A percentile compares a stretch with the other conserved stretches of the same genome.
These are phyloP conservation scores for Stipa capillata DNA, from an alignment of 176 grass and related monocot species.

Conservation along the genomic window DNA sequence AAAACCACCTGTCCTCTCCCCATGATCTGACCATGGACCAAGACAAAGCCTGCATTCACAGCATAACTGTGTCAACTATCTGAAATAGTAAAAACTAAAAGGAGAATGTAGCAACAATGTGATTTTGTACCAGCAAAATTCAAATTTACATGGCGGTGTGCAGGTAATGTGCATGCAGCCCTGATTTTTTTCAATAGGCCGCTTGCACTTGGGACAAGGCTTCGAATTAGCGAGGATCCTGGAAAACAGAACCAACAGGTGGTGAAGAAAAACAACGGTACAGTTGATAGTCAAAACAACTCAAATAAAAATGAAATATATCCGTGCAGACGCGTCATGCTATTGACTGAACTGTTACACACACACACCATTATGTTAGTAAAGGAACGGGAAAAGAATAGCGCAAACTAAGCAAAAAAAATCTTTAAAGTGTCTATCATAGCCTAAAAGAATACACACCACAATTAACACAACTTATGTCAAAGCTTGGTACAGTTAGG, in stretches of 20 bases:
- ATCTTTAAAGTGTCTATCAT: neutral
- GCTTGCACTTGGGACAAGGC: slow-evolving; percentile 97
- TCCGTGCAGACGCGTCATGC: neutral
- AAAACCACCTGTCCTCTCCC: slow-evolving; percentile 96
- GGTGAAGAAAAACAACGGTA: neutral
- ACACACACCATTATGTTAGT: neutral
- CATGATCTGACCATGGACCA: slow-evolving; percentile 96
- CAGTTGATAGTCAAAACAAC: neutral
- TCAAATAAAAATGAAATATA: neutral
- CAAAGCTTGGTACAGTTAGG: neutral
- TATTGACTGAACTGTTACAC: neutral
- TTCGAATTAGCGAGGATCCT: slow-evolving; percentile 99
- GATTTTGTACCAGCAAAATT: slow-evolving; percentile 94
- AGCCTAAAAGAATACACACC: neutral
- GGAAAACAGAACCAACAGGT: slow-evolving; percentile 19
- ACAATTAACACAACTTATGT: neutral
- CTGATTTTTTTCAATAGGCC: slow-evolving; percentile 98
- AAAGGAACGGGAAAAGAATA: neutral
- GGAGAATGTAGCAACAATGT: slow-evolving; percentile 14
- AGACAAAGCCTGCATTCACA: slow-evolving; percentile 76
- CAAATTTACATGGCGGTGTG: slow-evolving; percentile 99
- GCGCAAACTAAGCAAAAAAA: neutral
- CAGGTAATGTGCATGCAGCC: slow-evolving; percentile 99
- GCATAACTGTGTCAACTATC: neutral
- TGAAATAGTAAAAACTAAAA: slow-evolving; percentile 11